Evolutionary conservation across 2,329 filamentous ascomycete genomes (phyloP).

Genomic region (Escovopsis sp.): DNA sequence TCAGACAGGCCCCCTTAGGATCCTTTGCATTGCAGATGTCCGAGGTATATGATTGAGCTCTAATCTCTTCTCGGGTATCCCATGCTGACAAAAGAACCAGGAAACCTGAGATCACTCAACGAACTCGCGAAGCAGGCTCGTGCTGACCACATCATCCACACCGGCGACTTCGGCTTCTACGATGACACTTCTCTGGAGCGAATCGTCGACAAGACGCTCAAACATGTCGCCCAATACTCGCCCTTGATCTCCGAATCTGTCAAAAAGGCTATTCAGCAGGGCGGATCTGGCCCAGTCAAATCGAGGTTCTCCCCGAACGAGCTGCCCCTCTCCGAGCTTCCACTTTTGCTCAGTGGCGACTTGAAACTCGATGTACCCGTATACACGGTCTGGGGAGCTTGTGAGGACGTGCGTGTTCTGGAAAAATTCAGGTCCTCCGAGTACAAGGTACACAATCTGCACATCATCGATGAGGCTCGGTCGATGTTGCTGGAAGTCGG

Average conservation of each 20-base stretch:
- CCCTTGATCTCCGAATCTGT: slow-evolving; percentile 72
- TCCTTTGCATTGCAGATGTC: slow-evolving; percentile 59
- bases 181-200: slow-evolving; percentile 89
- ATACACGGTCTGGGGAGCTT: slow-evolving; percentile 98
- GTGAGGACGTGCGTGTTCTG: slow-evolving; percentile 91
- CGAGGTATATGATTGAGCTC: slow-evolving; percentile 35
- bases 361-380: slow-evolving; percentile 90
- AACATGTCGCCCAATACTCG: slow-evolving; percentile 97
- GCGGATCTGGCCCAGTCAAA: slow-evolving; percentile 67
- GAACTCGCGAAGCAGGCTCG: slow-evolving; percentile 88
- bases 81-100: slow-evolving; percentile 30
- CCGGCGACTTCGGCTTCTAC: slow-evolving; percentile 98
- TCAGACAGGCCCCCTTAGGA: slow-evolving; percentile 49
- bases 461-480: slow-evolving; percentile 96
- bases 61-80: background rate
- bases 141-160: slow-evolving; percentile 96
- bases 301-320: slow-evolving; percentile 67
- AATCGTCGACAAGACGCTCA: slow-evolving; percentile 96
- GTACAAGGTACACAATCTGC: slow-evolving; percentile 93
- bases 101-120: slow-evolving; percentile 89
- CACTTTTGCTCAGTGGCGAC: slow-evolving; percentile 74
- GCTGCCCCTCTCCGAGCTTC: slow-evolving; percentile 82
- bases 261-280: slow-evolving; percentile 51
- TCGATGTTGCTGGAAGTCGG: slow-evolving; percentile 90
- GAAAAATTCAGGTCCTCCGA: slow-evolving; percentile 96